These are phyloP conservation scores for Phytophthora pseudosyringae DNA, from an alignment of 352 stramenopile genomes.

Conservation along the genomic window DNA sequence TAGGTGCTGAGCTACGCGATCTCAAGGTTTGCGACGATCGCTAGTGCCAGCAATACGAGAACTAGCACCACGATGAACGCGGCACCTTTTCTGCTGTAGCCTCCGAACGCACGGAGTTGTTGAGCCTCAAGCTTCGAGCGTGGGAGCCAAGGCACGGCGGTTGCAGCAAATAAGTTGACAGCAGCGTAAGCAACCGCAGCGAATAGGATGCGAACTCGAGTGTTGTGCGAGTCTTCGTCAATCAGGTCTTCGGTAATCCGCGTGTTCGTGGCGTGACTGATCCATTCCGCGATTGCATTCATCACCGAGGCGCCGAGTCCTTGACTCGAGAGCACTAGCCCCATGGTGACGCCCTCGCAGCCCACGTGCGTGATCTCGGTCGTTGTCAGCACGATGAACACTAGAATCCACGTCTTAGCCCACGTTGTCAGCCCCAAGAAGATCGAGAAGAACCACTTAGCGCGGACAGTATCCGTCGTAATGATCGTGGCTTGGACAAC, in stretches of 20 bases:
- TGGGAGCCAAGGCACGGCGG: slow-evolving; percentile 38
- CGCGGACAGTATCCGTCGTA: slow-evolving; percentile 40
- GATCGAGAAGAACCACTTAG: slow-evolving; percentile 55
- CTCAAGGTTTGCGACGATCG: slow-evolving; percentile 40
- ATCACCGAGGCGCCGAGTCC: slow-evolving; percentile 39
- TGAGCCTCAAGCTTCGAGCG: slow-evolving; percentile 50
- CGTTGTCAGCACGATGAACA: slow-evolving; percentile 48
- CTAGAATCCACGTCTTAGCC: slow-evolving; percentile 43
- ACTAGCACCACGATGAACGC: slow-evolving; percentile 37
- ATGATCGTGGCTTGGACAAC: slow-evolving; percentile 43
- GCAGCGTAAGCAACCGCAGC: slow-evolving; percentile 24
- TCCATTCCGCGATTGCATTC: slow-evolving; percentile 31
- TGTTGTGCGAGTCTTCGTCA: slow-evolving; percentile 32
- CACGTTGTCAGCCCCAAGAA: slow-evolving; percentile 37
- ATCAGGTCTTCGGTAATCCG: slow-evolving; percentile 30
- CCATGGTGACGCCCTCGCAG: slow-evolving; percentile 59
- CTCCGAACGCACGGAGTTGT: slow-evolving; percentile 44
- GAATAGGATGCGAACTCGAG: slow-evolving; percentile 33
- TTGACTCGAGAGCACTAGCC: slow-evolving; percentile 56
- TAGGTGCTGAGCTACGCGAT: slow-evolving; percentile 6
- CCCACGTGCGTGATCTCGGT: slow-evolving; percentile 66
- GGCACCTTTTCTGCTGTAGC: slow-evolving; percentile 40
- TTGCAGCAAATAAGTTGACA: slow-evolving; percentile 39
- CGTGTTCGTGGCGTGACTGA: slow-evolving; percentile 37
- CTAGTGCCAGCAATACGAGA: slow-evolving; percentile 36